phyloP scores from a whole-genome alignment of 768 basidiomycete genomes.

The Auriscalpium vulgare region DNA sequence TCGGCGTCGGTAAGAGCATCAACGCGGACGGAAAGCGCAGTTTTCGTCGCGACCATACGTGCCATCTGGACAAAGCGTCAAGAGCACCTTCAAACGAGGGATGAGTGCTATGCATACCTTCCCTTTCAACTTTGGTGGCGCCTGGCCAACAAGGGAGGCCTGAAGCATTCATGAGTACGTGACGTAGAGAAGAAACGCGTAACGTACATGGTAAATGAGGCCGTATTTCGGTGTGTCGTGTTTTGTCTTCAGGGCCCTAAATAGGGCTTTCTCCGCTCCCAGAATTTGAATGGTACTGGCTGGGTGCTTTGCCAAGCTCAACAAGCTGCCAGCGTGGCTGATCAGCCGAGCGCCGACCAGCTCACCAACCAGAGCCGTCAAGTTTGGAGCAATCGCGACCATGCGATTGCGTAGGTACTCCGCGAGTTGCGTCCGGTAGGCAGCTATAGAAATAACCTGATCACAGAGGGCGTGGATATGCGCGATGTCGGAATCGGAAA shows the following conservation, averaged over 20 bases:
- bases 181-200: background rate
- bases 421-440: constrained; percentile 89
- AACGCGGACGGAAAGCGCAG: constrained; percentile 93
- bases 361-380: constrained; percentile 79
- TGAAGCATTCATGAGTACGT: constrained; percentile 21
- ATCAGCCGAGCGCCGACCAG: constrained; percentile 70
- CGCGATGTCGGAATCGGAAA: constrained; percentile 91
- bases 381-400: constrained; percentile 95
- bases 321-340: constrained; percentile 64
- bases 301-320: constrained; percentile 66
- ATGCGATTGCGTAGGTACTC: constrained; percentile 98
- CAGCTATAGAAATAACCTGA: constrained; percentile 94
- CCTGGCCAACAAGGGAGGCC: constrained; percentile 95
- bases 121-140: constrained; percentile 95
- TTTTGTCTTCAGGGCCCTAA: constrained; percentile 71
- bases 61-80: constrained; percentile 62
- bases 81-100: background rate
- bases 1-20: constrained; percentile 93
- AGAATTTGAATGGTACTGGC: constrained; percentile 75
- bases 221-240: constrained; percentile 99
- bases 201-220: constrained; percentile 89
- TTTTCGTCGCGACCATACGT: constrained; percentile 98
- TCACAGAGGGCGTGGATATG: constrained; percentile 97
- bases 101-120: constrained; percentile 45
- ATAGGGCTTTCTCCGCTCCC: constrained; percentile 71